Base-by-base conservation (phyloP, 2,329 filamentous ascomycete species). In the Furcasterigmium furcatum region DNA sequence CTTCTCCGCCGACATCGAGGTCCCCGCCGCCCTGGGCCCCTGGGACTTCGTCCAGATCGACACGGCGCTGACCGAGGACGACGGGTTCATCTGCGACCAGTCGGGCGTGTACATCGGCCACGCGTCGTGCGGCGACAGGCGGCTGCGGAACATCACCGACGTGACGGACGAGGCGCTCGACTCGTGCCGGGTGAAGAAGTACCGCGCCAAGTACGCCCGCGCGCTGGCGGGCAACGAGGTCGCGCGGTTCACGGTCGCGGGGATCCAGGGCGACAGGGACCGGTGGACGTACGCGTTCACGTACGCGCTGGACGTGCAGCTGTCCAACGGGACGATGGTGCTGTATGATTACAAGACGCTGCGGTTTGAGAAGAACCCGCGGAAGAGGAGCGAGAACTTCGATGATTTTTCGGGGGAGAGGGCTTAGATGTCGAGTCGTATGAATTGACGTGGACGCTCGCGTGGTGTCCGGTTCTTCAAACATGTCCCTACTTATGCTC, bases 1-100 rank as follows among this genome's bases (percentile, higher is more conserved):
- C 24, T 50, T 22, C 38, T 39, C 43, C 2, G 42, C 34, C 2
- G 45, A 50, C 9, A 41, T 44, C 14, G 48, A 50, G 22, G 34
- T 50, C 4, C 42, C 48, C 2, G 38, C 45, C 3, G 29, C 48
- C 0, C 20, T 47, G 27, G 48, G 48, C 7, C 45, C 45, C 4
- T 50, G 48, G 45, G 43, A 50, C 39, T 50, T 21, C 27, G 45
- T 50, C 10, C 41, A 43, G 3, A 10, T 50, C 16, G 39, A 39
- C 19, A 20, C 45, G 3, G 39, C 45, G 9, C 45, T 42, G 21
- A 19, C 44, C 1, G 24, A 12, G 19, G 45, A 40, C 38, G 48
- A 50, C n/a, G 48, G 45, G 7, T 47, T 50, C 34, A 18, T 47
- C n/a, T 50, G 48, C 29, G 48, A 38, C 27, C 29, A 47, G 25